phyloP scores from a whole-genome alignment of 192 early-diverging fungal genomes.

The Coemansia sp. region DNA sequence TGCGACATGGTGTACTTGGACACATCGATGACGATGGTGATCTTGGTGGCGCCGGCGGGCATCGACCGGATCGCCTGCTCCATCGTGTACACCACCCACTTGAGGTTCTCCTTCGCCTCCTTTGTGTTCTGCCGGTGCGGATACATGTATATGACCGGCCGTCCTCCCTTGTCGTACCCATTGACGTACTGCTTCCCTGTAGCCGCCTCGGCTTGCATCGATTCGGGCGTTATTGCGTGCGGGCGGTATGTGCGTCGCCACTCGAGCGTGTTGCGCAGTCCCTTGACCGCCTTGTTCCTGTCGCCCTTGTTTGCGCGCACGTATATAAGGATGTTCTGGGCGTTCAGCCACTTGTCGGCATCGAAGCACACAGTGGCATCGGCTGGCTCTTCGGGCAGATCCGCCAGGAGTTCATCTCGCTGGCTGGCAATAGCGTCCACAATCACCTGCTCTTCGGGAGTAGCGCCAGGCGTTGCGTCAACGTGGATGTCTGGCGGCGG shows the following conservation, averaged over 20 bases:
- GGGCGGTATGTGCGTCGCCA: constrained; percentile 79
- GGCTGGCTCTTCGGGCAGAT: constrained; percentile 38
- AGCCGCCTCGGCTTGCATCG: constrained; percentile 68
- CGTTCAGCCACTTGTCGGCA: constrained; percentile 22
- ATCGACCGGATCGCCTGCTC: constrained; percentile 73
- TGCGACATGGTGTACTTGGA: constrained; percentile 63
- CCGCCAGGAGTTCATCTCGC: constrained; percentile 25
- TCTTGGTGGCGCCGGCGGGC: constrained; percentile 65
- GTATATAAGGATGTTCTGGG: constrained; percentile 63
- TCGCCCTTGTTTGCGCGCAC: constrained; percentile 71
- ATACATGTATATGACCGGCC: constrained; percentile 74
- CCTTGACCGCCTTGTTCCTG: constrained; percentile 50
- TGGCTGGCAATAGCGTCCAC: constrained; percentile 19
- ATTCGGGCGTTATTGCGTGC: constrained; percentile 63
- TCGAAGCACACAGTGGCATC: constrained; percentile 22
- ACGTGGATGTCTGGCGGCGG: constrained; percentile 13
- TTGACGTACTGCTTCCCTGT: constrained; percentile 80
- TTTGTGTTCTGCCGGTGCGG: constrained; percentile 78
- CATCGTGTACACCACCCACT: constrained; percentile 78
- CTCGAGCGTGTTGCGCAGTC: constrained; percentile 68
- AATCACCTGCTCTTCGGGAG: constrained; percentile 27
- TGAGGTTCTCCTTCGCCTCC: constrained; percentile 63
- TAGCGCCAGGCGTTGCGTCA: constrained; percentile 28
- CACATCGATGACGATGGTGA: constrained; percentile 82
- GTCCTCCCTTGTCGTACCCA: constrained; percentile 72